Evolutionary conservation across 148 eudicot species (phyloP), one percentile per base, ranked within the genome.

Genomic region (Chenopodium suecicum): DNA sequence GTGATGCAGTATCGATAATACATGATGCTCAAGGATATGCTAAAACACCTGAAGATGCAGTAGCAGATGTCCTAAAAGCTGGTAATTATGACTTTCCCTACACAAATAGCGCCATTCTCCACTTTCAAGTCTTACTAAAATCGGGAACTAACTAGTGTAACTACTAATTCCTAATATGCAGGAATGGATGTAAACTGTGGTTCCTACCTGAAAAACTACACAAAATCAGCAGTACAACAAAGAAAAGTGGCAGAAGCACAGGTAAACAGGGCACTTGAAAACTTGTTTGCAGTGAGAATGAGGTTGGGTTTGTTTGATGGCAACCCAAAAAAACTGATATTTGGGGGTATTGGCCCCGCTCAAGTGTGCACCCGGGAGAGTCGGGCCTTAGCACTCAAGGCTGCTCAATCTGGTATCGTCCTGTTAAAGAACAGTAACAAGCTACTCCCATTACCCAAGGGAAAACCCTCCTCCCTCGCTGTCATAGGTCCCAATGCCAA

Each of bases 151-250:
- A 77, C 27, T 17, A 29, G 23, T 54, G 14, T 74, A 44, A 71
- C 20, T 17, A 22, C 37, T 37, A 22, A 47, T 9, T 12, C 22
- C 16, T 25, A 54, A 41, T 71, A 54, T 47, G 14, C 85, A 92
- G 97, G 98, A 70, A 94, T 94, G 98, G 98, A 94, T 83, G 90
- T 94, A 23, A 87, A 94, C 79, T 94, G 98, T 64, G 98, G 97
- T 50, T 47, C 83, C 31, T 93, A 88, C 88, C 81, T 94, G 84
- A 34, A 83, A 70, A 89, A 86, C 27, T 78, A 94, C 89, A 90
- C 97, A 12, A 93, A 94, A 84, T 91, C 98, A 75, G 98, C 98
- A 20, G 84, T 94, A 25, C 63, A 68, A 19, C 65, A 90, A 85
- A 85, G 83, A 31, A 91, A 90, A 78, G 82, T 90, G 12, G 54